phyloP scores from a whole-genome alignment of 2,329 filamentous ascomycete species.

The Elsinoe ampelina region DNA sequence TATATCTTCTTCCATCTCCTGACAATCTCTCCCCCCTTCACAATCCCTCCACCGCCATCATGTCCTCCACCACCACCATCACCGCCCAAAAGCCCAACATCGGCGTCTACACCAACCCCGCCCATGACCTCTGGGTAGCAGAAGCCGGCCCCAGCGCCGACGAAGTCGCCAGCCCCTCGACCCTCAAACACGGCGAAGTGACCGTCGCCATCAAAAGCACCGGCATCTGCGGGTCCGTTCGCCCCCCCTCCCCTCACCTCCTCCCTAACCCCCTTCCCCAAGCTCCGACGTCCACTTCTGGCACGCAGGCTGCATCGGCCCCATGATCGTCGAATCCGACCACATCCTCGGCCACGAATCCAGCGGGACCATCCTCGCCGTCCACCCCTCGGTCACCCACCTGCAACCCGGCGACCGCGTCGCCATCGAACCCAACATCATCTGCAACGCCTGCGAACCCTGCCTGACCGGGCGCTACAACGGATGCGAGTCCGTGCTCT shows the following conservation, averaged over 20 bases:
- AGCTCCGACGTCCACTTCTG: slow-evolving; percentile 89
- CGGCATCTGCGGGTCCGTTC: slow-evolving; percentile 78
- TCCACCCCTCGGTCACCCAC: slow-evolving; percentile 66
- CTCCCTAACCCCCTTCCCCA: slow-evolving; percentile 1
- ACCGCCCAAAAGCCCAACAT: slow-evolving; percentile 72
- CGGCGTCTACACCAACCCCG: slow-evolving; percentile 89
- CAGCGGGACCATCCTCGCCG: slow-evolving; percentile 69
- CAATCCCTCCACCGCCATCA: neutral
- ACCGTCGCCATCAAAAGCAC: slow-evolving; percentile 85
- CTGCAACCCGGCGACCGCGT: slow-evolving; percentile 83
- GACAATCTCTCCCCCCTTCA: neutral
- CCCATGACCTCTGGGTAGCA: slow-evolving; percentile 82
- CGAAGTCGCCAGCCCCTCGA: slow-evolving; percentile 58
- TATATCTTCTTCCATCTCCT: neutral
- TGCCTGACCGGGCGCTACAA: slow-evolving; percentile 93
- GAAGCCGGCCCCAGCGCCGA: slow-evolving; percentile 68
- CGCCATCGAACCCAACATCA: slow-evolving; percentile 87
- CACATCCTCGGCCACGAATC: slow-evolving; percentile 95
- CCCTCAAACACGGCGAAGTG: slow-evolving; percentile 71
- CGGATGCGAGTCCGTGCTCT: slow-evolving; percentile 76
- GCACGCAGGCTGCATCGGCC: slow-evolving; percentile 89
- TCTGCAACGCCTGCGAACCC: slow-evolving; percentile 82
- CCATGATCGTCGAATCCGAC: slow-evolving; percentile 82
- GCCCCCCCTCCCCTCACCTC: neutral
- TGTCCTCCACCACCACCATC: slow-evolving; percentile 26